Percentiles rank a stretch among this genome's conserved stretches.
Conservation (phyloP, 768 basidiomycete species). For the Mycena filopes region DNA sequence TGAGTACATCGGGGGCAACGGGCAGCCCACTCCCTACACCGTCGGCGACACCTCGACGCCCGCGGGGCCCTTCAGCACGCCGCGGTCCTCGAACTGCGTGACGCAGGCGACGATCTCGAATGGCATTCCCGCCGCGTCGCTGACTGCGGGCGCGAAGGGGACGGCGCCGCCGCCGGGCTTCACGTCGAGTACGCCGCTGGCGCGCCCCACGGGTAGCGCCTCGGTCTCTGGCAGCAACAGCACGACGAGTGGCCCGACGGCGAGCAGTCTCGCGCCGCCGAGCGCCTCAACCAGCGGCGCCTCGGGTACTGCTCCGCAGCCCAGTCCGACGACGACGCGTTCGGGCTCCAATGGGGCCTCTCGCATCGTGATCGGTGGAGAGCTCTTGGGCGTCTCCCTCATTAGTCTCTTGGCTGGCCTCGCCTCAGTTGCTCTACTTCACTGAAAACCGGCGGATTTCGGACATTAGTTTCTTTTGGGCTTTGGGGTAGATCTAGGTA, state of each 20-base stretch:
- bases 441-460: neutral
- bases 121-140: constrained; percentile 44
- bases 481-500: no score
- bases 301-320: neutral
- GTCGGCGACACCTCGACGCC: constrained; percentile 53
- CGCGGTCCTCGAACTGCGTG: constrained; percentile 53
- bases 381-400: neutral
- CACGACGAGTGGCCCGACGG: neutral
- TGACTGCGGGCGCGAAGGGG: constrained; percentile 14
- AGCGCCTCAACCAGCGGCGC: neutral
- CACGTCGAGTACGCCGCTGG: neutral
- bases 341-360: neutral
- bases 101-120: constrained; percentile 50
- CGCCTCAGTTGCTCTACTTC: neutral
- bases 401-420: neutral
- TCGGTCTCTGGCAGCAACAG: neutral
- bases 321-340: neutral
- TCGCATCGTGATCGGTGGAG: neutral
- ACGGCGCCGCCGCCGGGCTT: constrained; percentile 18
- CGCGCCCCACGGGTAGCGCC: neutral
- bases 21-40: constrained; percentile 44
- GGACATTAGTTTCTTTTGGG: no score
- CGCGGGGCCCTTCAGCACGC: constrained; percentile 46
- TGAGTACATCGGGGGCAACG: constrained; percentile 40
- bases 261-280: neutral